Evolutionary conservation across 306 rosid species (phyloP).

Genomic region (Abrus pulchellus): DNA sequence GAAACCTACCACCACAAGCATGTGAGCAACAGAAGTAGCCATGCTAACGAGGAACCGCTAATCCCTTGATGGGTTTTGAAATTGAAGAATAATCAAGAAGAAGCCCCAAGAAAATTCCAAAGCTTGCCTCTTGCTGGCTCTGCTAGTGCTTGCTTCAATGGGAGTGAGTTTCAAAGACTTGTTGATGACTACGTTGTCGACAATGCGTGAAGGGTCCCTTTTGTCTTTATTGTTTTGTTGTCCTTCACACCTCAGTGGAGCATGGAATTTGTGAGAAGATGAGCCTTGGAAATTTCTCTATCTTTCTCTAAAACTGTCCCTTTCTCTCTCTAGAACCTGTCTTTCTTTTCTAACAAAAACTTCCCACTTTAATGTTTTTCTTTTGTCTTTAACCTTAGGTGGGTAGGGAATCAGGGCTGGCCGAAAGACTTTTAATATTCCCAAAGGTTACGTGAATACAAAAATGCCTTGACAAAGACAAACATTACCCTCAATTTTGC

Average conservation of each 20-base stretch:
- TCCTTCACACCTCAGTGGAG: conserved; percentile 67
- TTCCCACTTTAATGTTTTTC: conserved; percentile 7
- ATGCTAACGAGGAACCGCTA: conserved; percentile 39
- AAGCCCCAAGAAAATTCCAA: conserved; percentile 56
- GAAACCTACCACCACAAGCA: conserved; percentile 52
- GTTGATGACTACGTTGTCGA: conserved; percentile 72
- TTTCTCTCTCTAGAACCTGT: conserved; percentile 36
- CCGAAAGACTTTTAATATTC: conserved; percentile 56
- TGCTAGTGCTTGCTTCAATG: conserved; percentile 34
- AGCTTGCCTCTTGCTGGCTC: conserved; percentile 47
- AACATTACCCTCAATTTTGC: conserved; percentile 57
- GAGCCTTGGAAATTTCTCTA: conserved; percentile 38
- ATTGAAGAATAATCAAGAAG: conserved; percentile 55
- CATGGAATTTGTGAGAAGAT: conserved; percentile 61
- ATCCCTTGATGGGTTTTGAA: conserved; percentile 63
- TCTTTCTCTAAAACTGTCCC: conserved; percentile 5
- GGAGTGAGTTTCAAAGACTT: conserved; percentile 53
- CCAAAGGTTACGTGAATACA: conserved; percentile 59
- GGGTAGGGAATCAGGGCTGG: conserved; percentile 73
- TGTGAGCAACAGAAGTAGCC: conserved; percentile 28
- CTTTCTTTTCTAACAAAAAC: conserved; percentile 6
- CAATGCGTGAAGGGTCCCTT: conserved; percentile 69
- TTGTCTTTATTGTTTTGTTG: conserved; percentile 78
- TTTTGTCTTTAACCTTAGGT: conserved; percentile 60
- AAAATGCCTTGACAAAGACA: conserved; percentile 76